phyloP scores from a whole-genome alignment of 805 yeast genomes.

The Spathaspora girioi region DNA sequence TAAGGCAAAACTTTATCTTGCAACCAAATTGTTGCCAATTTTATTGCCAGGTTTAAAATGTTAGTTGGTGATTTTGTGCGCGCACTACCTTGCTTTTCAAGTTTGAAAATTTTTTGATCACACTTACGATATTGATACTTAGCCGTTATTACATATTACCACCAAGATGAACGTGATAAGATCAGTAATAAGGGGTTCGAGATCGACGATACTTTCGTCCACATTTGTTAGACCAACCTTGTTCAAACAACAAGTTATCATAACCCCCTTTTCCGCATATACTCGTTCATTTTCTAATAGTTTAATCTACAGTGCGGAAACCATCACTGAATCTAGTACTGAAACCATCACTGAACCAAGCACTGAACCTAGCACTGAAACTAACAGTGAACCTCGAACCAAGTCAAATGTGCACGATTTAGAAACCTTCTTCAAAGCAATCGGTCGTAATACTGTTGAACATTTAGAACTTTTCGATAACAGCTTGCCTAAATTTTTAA shows the following conservation, averaged over 20 bases:
- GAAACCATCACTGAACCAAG: background rate
- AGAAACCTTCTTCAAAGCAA: slow-evolving; percentile 63
- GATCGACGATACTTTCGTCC: background rate
- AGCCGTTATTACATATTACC: background rate
- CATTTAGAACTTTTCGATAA: slow-evolving; percentile 62
- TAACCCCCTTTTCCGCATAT: background rate
- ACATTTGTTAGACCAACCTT: background rate
- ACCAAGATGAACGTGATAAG: background rate
- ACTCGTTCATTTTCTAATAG: background rate
- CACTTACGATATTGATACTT: background rate
- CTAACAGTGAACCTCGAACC: slow-evolving; percentile 13
- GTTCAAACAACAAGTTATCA: background rate
- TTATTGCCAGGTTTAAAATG: no score
- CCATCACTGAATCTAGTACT: background rate
- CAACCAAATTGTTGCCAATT: no score
- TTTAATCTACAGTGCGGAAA: background rate
- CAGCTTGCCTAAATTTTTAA: slow-evolving; percentile 58
- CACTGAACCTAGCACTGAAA: no score
- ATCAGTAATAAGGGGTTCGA: background rate
- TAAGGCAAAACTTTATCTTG: no score
- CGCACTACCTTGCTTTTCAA: background rate
- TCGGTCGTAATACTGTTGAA: slow-evolving; percentile 74
- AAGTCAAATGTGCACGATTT: slow-evolving; percentile 56
- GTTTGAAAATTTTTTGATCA: background rate
- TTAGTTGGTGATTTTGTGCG: background rate